Evolutionary conservation across 129 eudicot species (phyloP).

Genomic region (Silybum marianum): DNA sequence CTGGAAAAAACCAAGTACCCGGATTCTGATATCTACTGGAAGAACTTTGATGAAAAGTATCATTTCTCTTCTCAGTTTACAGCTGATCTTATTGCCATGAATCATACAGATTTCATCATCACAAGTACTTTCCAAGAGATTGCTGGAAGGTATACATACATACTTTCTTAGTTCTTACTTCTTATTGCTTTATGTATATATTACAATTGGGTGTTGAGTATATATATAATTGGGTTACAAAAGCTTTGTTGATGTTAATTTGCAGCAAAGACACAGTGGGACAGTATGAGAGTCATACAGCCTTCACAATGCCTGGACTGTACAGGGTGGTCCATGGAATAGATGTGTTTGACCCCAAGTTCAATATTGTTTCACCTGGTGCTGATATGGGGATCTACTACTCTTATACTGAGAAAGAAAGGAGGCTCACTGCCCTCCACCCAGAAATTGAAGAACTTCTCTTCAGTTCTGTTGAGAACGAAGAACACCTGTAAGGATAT

Average conservation of each 20-base stretch:
- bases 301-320: slow-evolving; percentile 91
- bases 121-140: slow-evolving; percentile 97
- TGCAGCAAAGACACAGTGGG: slow-evolving; percentile 91
- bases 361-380: slow-evolving; percentile 93
- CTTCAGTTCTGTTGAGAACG: slow-evolving; percentile 77
- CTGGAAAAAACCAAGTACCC: slow-evolving; percentile 92
- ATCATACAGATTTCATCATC: slow-evolving; percentile 92
- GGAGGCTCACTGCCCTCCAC: slow-evolving; percentile 75
- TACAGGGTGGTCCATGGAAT: slow-evolving; percentile 97
- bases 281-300: slow-evolving; percentile 90
- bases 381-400: slow-evolving; percentile 80
- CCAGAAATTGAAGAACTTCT: slow-evolving; percentile 89
- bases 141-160: slow-evolving; percentile 68
- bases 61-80: slow-evolving; percentile 93
- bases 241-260: not conserved
- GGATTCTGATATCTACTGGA: slow-evolving; percentile 87
- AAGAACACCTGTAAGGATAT: slow-evolving; percentile 71
- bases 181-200: not conserved
- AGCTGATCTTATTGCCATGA: slow-evolving; percentile 93
- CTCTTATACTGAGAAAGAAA: slow-evolving; percentile 67
- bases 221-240: not conserved
- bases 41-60: slow-evolving; percentile 78
- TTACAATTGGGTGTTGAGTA: not conserved
- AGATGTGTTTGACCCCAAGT: slow-evolving; percentile 88
- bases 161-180: not conserved